Conservation (phyloP, 1,139 yeast species). For the Wickerhamiella infanticola region DNA sequence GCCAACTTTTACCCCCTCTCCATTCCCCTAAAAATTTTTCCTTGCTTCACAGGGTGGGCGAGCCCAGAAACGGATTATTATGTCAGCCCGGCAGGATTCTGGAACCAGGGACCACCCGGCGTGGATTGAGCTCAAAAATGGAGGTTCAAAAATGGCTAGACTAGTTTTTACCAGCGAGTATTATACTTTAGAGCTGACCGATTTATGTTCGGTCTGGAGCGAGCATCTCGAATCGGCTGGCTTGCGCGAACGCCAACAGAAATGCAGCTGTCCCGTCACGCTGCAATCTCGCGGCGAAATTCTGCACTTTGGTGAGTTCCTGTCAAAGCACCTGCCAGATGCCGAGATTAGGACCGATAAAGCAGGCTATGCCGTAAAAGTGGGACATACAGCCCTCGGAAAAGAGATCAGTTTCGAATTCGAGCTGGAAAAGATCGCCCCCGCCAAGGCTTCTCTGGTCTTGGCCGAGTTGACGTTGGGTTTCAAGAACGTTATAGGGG, state of each 20-base stretch:
- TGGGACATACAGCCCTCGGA: background rate
- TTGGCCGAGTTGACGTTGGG: background rate
- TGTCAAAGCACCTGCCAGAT: background rate
- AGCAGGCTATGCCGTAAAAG: conserved; percentile 7
- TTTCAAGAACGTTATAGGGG: background rate
- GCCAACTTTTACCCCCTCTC: no score
- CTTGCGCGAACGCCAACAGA: background rate
- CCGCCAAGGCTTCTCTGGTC: background rate
- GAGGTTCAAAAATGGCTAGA: no score
- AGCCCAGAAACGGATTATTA: no score
- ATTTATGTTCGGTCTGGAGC: background rate
- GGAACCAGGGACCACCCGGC: no score
- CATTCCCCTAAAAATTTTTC: no score
- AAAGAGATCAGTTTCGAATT: background rate
- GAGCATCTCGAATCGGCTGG: background rate
- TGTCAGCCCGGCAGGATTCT: no score
- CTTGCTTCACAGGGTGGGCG: no score
- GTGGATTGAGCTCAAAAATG: no score
- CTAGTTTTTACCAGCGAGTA: background rate
- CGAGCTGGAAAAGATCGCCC: background rate
- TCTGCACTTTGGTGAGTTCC: background rate
- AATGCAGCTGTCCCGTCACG: background rate
- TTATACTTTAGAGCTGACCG: background rate
- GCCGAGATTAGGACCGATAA: conserved; percentile 2
- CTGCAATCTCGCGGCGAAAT: background rate